These are phyloP conservation scores for Isabelozyma rhagii DNA, from an alignment of 805 yeast genomes.

Conservation along the genomic window DNA sequence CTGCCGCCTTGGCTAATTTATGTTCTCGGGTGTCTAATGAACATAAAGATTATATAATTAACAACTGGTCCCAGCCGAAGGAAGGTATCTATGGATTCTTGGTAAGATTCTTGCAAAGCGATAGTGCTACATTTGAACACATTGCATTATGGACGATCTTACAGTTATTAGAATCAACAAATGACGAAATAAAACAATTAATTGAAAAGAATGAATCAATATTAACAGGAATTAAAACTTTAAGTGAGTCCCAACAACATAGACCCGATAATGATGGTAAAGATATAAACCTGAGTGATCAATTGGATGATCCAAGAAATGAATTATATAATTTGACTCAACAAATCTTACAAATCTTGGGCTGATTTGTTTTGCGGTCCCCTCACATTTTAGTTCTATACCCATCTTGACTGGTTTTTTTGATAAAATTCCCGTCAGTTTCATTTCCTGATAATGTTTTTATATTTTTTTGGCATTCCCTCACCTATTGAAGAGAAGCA, in stretches of 20 bases:
- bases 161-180: slow-evolving; percentile 86
- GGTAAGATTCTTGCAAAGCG: slow-evolving; percentile 71
- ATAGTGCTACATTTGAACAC: slow-evolving; percentile 93
- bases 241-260: slow-evolving; percentile 39
- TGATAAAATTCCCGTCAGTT: neutral
- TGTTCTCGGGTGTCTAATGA: slow-evolving; percentile 82
- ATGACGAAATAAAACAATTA: slow-evolving; percentile 54
- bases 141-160: slow-evolving; percentile 96
- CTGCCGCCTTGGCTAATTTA: slow-evolving; percentile 95
- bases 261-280: slow-evolving; percentile 17
- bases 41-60: slow-evolving; percentile 68
- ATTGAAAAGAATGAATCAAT: slow-evolving; percentile 55
- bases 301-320: slow-evolving; percentile 58
- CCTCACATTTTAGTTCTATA: neutral
- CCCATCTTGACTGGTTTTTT: neutral
- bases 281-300: slow-evolving; percentile 25
- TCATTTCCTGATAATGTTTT: neutral
- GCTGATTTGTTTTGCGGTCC: slow-evolving; percentile 8
- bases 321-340: slow-evolving; percentile 66
- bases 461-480: neutral
- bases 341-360: slow-evolving; percentile 57
- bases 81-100: slow-evolving; percentile 87
- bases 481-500: neutral
- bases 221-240: slow-evolving; percentile 51
- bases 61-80: slow-evolving; percentile 73